Conservation (phyloP, 495 filamentous ascomycete species). For the Pseudomonodictys pantanalensis region DNA sequence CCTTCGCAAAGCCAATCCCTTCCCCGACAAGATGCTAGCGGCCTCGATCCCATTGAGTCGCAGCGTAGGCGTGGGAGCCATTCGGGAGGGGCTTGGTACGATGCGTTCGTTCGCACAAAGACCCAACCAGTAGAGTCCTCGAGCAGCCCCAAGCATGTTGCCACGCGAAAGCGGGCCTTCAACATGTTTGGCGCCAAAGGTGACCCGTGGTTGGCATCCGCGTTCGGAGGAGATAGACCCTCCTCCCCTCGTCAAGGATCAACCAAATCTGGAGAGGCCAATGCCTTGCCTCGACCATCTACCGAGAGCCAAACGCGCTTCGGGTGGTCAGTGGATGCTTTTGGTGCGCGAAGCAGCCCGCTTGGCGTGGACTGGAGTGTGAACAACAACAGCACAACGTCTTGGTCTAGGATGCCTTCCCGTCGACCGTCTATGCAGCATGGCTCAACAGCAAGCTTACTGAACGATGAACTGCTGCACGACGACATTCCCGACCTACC, state of each 20-base stretch:
- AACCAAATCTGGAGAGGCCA: slow-evolving; percentile 37
- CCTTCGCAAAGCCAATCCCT: slow-evolving; percentile 41
- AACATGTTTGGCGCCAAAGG: slow-evolving; percentile 35
- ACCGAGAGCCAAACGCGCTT: slow-evolving; percentile 35
- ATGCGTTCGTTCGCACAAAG: slow-evolving; percentile 28
- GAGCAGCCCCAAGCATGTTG: slow-evolving; percentile 29
- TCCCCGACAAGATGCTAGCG: slow-evolving; percentile 38
- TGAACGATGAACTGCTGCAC: slow-evolving; percentile 37
- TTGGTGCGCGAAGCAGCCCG: slow-evolving; percentile 26
- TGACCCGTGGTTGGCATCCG: slow-evolving; percentile 32
- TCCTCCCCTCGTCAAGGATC: slow-evolving; percentile 39
- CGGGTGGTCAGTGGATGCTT: slow-evolving; percentile 34
- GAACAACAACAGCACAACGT: slow-evolving; percentile 20
- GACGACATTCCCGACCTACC: slow-evolving; percentile 36
- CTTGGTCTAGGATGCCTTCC: slow-evolving; percentile 39
- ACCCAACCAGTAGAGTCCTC: slow-evolving; percentile 29
- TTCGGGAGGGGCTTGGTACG: slow-evolving; percentile 32
- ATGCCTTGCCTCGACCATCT: slow-evolving; percentile 38
- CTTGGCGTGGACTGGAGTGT: slow-evolving; percentile 34
- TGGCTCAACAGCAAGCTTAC: slow-evolving; percentile 34
- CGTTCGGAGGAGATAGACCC: slow-evolving; percentile 32
- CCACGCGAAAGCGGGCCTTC: slow-evolving; percentile 30
- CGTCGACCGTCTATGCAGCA: slow-evolving; percentile 42
- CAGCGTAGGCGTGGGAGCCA: slow-evolving; percentile 29
- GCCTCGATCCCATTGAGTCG: slow-evolving; percentile 24